Percentiles rank a stretch among this genome's conserved stretches.
Evolutionary conservation across 306 rosid species (phyloP).

Genomic region (Begonia peltatifolia): DNA sequence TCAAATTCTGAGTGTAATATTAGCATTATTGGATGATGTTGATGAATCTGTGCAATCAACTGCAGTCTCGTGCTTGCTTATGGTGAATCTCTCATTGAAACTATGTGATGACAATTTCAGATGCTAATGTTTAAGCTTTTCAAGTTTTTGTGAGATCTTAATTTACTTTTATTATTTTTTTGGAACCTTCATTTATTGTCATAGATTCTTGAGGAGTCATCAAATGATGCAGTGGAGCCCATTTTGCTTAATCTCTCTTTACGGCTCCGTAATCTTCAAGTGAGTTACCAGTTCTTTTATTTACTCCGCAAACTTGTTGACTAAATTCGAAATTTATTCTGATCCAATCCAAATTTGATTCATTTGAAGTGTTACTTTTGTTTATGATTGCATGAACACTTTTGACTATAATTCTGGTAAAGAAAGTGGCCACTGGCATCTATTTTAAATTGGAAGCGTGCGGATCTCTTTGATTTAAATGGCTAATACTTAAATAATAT

Average conservation of each 20-base stretch:
- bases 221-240: slow-evolving; percentile 79
- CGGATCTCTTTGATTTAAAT: no score
- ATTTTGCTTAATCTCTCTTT: slow-evolving; percentile 65
- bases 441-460: no score
- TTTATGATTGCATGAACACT: no score
- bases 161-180: slow-evolving; percentile 5
- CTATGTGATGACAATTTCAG: slow-evolving; percentile 3
- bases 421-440: no score
- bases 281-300: slow-evolving; percentile 9
- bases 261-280: slow-evolving; percentile 89
- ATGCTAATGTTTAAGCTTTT: neutral
- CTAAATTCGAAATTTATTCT: no score
- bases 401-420: no score
- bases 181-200: slow-evolving; percentile 18
- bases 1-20: slow-evolving; percentile 78
- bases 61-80: slow-evolving; percentile 81
- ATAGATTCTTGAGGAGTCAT: slow-evolving; percentile 72
- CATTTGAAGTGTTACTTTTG: no score
- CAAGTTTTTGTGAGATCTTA: neutral
- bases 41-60: slow-evolving; percentile 89
- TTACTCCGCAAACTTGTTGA: no score
- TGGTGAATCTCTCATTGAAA: slow-evolving; percentile 24
- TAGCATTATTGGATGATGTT: slow-evolving; percentile 83
- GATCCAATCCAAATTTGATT: no score
- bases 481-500: no score